Evolutionary conservation across 768 basidiomycete species (phyloP).

Genomic region (Chalciporus chontae): DNA sequence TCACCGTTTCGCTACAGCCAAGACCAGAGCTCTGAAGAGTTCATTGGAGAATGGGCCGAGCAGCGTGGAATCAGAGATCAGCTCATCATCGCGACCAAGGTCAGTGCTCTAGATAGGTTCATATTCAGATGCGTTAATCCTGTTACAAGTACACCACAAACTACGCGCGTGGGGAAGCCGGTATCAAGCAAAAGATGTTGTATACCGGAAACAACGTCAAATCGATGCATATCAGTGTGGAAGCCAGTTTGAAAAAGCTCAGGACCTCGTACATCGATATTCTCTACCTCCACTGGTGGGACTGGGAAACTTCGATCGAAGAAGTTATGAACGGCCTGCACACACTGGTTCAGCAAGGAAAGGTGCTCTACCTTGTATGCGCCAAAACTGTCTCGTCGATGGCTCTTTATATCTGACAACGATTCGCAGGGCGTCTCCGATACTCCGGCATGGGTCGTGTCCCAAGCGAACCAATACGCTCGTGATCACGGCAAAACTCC

Average conservation of each 20-base stretch:
- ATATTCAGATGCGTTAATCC: not conserved
- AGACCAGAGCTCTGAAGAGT: conserved; percentile 51
- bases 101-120: not conserved
- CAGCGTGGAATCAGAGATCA: conserved; percentile 42
- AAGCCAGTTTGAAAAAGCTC: conserved; percentile 43
- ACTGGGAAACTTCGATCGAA: conserved; percentile 40
- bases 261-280: conserved; percentile 58
- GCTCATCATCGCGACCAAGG: conserved; percentile 48
- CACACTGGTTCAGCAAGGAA: conserved; percentile 39
- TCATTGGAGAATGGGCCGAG: conserved; percentile 51
- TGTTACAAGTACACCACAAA: conserved; percentile 15
- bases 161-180: conserved; percentile 11
- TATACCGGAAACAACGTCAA: conserved; percentile 38
- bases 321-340: conserved; percentile 47
- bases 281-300: conserved; percentile 53
- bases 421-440: conserved; percentile 36
- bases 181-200: conserved; percentile 22
- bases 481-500: conserved; percentile 45
- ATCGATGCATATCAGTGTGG: conserved; percentile 29
- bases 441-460: conserved; percentile 47
- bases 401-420: not conserved
- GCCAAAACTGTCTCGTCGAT: not conserved
- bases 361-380: conserved; percentile 39
- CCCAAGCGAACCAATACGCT: conserved; percentile 49
- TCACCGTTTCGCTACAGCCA: conserved; percentile 32